phyloP scores from a whole-genome alignment of 2,329 filamentous ascomycete species.

The Ascochyta clinopodiicola region DNA sequence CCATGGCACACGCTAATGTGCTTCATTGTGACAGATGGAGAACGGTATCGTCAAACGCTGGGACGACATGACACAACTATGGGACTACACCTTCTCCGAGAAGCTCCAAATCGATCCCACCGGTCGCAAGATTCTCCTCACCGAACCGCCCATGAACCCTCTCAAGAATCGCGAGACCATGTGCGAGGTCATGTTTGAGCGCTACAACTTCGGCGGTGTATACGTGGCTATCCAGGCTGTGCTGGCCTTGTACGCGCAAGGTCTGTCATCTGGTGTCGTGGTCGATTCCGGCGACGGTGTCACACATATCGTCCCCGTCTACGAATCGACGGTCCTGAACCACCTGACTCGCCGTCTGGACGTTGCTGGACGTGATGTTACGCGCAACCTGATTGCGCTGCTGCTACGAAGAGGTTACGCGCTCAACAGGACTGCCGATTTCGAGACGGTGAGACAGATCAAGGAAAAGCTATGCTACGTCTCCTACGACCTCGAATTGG shows the following conservation, averaged over 20 bases:
- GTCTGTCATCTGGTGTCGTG: constrained; percentile 83
- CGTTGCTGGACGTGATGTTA: constrained; percentile 95
- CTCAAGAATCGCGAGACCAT: constrained; percentile 96
- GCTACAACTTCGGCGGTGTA: constrained; percentile 93
- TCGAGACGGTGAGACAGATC: constrained; percentile 97
- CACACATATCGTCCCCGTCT: constrained; percentile 97
- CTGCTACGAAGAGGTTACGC: constrained; percentile 93
- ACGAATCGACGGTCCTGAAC: constrained; percentile 97
- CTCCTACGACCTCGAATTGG: constrained; percentile 94
- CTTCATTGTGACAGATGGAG: constrained; percentile 73
- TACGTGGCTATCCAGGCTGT: constrained; percentile 99
- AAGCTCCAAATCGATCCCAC: constrained; percentile 93
- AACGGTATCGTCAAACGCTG: constrained; percentile 99
- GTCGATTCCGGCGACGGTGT: constrained; percentile 98
- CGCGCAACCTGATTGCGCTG: constrained; percentile 95
- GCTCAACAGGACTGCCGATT: constrained; percentile 96
- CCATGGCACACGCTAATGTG: constrained; percentile 35
- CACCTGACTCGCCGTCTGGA: constrained; percentile 93
- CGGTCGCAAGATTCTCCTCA: constrained; percentile 95
- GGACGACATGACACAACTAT: constrained; percentile 99
- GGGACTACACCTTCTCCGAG: constrained; percentile 98
- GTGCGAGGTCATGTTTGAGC: constrained; percentile 99
- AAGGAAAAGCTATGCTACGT: constrained; percentile 99
- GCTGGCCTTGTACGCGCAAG: constrained; percentile 93
- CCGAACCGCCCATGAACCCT: constrained; percentile 97